Evolutionary conservation across 1,284 basidiomycete species (phyloP).

Genomic region (Singerocomus rubriflavus): DNA sequence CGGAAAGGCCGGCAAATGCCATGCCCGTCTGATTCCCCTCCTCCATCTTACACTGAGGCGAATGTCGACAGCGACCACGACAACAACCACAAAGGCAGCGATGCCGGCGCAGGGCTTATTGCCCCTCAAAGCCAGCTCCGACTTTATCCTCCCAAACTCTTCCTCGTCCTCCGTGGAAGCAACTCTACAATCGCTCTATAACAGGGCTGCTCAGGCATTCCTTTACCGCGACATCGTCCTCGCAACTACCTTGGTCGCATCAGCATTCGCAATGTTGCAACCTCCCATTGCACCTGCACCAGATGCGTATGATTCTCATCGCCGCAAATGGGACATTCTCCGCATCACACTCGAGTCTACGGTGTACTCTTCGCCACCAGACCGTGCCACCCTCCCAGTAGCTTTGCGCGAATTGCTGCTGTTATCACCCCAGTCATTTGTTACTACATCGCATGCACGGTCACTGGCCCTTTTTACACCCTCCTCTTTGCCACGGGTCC

Average conservation of each 20-base stretch:
- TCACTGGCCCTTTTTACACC: slow-evolving; percentile 69
- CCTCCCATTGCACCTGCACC: slow-evolving; percentile 41
- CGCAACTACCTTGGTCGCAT: slow-evolving; percentile 59
- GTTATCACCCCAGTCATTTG: slow-evolving; percentile 56
- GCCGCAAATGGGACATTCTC: slow-evolving; percentile 80
- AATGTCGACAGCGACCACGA: slow-evolving; percentile 32
- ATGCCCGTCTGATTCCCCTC: slow-evolving; percentile 23
- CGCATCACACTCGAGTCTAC: slow-evolving; percentile 78
- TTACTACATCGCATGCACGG: slow-evolving; percentile 55
- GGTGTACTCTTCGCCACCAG: slow-evolving; percentile 55
- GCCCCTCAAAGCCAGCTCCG: slow-evolving; percentile 26
- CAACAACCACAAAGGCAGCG: slow-evolving; percentile 15
- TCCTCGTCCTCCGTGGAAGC: slow-evolving; percentile 33
- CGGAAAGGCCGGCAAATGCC: slow-evolving; percentile 3
- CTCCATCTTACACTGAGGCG: neutral
- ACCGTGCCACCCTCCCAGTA: slow-evolving; percentile 46
- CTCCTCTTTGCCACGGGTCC: slow-evolving; percentile 32
- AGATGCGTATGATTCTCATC: slow-evolving; percentile 50
- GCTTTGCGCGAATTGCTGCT: slow-evolving; percentile 49
- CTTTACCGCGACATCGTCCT: slow-evolving; percentile 64
- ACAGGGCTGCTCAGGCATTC: slow-evolving; percentile 72
- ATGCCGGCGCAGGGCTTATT: slow-evolving; percentile 29
- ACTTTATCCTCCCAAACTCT: neutral
- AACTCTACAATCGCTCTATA: slow-evolving; percentile 66
- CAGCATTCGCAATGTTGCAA: slow-evolving; percentile 62